Evolutionary conservation across 1,139 yeast species (phyloP), one percentile per base, ranked within the genome.

Genomic region (Candida tropicalis): DNA sequence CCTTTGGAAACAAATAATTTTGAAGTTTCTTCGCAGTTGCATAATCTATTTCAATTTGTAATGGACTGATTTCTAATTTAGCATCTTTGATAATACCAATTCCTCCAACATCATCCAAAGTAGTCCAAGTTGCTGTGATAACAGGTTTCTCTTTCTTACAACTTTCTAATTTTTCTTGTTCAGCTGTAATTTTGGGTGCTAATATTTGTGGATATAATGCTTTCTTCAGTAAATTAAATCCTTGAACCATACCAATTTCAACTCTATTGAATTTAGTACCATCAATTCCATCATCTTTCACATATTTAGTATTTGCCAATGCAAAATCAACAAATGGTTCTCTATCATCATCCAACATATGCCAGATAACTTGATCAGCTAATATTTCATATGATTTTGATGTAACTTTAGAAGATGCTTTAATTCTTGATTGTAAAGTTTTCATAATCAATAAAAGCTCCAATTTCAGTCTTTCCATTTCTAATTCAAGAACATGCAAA

Each of bases 21-120:
- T 84, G 77, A 18, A 90, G 56, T 46, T 71, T 71, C 45, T 77
- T 79, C 1, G 90, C 84, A 0, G 91, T 79, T 3, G 68, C 65
- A 55, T 83, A 82, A 54, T 90, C 97, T 52, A 90, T 65, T 55
- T 86, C 89, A 26, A 90, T 66, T 50, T 81, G 78, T 42, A 89
- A 59, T 0, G 97, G 96, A 50, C 79, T 81, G 29, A 87, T 59
- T 18, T 75, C 77, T 53, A 90, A 65, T 33, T 60, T 60, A 2
- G 75, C 75, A 39, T 62, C 59, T 42, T 66, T 65, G 57, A 74
- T 61, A 24, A 88, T 81, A 0, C 84, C 75, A 38, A 90, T 90
- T 2, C 97, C 97, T 4, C 97, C 97, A 43, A 90, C 87, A 0
- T 95, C 88, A 31, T 80, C 83, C 38, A 85, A 69, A 76, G 84